These are phyloP conservation scores for Ogataea salicorniae DNA, from an alignment of 805 yeast genomes.

Conservation along the genomic window DNA sequence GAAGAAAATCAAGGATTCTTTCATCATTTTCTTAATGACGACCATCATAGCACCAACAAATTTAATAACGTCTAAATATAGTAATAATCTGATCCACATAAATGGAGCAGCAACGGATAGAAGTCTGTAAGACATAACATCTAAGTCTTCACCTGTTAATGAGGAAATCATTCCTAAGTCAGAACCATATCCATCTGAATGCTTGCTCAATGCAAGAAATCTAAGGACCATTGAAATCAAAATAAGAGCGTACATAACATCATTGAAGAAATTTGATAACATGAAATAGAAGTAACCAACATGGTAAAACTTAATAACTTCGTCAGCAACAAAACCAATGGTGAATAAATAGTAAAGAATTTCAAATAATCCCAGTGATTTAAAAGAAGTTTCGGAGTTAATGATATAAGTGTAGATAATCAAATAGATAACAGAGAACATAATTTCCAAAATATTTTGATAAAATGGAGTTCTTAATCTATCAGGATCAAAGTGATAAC, in stretches of 20 bases:
- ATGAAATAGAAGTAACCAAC: slow-evolving; percentile 69
- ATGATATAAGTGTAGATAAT: slow-evolving; percentile 57
- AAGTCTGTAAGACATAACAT: slow-evolving; percentile 51
- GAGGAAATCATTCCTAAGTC: too few species aligned
- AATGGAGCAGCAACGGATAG: slow-evolving; percentile 80
- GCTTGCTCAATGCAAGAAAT: slow-evolving; percentile 33
- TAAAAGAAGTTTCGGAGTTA: slow-evolving; percentile 45
- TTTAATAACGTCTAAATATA: slow-evolving; percentile 71
- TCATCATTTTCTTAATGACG: slow-evolving; percentile 79
- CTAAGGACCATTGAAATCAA: slow-evolving; percentile 51
- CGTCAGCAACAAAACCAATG: slow-evolving; percentile 62
- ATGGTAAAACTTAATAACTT: slow-evolving; percentile 63
- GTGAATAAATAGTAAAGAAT: slow-evolving; percentile 59
- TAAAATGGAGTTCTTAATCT: slow-evolving; percentile 81
- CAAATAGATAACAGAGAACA: slow-evolving; percentile 60
- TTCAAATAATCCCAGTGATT: slow-evolving; percentile 43
- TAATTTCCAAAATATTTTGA: slow-evolving; percentile 69
- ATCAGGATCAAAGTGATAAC: slow-evolving; percentile 71
- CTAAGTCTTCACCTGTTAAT: slow-evolving; percentile 16
- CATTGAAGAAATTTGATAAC: slow-evolving; percentile 78
- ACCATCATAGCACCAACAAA: slow-evolving; percentile 89
- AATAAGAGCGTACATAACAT: slow-evolving; percentile 55
- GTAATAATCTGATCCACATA: slow-evolving; percentile 75
- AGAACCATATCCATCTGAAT: slow-evolving; percentile 16
- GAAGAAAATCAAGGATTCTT: slow-evolving; percentile 79